Percentiles rank a stretch among this genome's conserved stretches.
Conservation (phyloP, 352 stramenopile genomes). For the Pythium phragmitis region DNA sequence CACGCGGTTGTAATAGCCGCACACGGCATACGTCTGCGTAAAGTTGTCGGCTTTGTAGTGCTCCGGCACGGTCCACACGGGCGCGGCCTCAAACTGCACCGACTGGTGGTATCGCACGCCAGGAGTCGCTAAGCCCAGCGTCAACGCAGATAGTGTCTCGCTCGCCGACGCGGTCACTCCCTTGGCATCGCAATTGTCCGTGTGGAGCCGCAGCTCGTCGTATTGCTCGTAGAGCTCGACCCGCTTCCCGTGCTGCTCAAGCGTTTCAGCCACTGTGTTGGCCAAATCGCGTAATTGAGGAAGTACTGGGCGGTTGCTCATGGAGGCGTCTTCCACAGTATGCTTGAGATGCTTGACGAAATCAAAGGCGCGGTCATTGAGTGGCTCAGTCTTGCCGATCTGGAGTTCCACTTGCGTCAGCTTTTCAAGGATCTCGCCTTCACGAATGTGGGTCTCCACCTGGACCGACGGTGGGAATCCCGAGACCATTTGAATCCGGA, state of each 20-base stretch:
- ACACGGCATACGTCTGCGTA: neutral
- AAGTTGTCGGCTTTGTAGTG: neutral
- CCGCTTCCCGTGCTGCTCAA: neutral
- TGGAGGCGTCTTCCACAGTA: neutral
- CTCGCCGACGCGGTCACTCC: neutral
- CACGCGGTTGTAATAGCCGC: slow-evolving; percentile 5
- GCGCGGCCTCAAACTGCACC: neutral
- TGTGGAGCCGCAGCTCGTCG: slow-evolving; percentile 2
- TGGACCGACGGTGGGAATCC: neutral
- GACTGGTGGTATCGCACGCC: neutral
- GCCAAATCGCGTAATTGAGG: neutral
- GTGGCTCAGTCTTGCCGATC: neutral
- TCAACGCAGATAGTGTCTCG: neutral
- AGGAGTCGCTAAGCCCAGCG: neutral
- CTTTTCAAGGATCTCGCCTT: neutral
- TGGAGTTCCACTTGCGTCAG: neutral
- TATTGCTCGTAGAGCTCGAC: neutral
- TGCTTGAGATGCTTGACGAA: neutral
- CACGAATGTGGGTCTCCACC: slow-evolving; percentile 5
- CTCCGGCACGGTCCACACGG: neutral
- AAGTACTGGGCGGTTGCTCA: neutral
- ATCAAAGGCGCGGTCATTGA: neutral
- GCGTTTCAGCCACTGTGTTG: neutral
- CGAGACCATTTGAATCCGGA: neutral
- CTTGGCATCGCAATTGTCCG: neutral